Evolutionary conservation across 2,329 filamentous ascomycete species (phyloP).

Genomic region (Cercospora sp.): DNA sequence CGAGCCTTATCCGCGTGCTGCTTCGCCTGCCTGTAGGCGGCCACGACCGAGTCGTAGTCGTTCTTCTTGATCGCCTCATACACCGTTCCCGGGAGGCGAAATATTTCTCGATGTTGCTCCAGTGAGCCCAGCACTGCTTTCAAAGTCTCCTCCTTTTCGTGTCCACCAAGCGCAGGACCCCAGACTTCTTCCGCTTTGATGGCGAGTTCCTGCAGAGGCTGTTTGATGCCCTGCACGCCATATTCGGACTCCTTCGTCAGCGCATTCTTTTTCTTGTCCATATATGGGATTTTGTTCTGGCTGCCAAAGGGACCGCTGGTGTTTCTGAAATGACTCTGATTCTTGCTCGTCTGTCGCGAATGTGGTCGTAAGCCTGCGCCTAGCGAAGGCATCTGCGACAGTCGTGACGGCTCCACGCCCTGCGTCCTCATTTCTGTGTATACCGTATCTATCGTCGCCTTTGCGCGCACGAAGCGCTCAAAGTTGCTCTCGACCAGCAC

Average conservation of each 20-base stretch:
- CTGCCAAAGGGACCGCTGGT: constrained; percentile 41
- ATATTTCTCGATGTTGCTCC: constrained; percentile 75
- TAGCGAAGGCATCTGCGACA: constrained; percentile 23
- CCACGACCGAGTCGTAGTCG: constrained; percentile 84
- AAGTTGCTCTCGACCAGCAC: constrained; percentile 97
- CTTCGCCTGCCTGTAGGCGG: constrained; percentile 82
- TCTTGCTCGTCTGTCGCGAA: constrained; percentile 68
- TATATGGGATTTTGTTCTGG: constrained; percentile 39
- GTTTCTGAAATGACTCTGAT: constrained; percentile 46
- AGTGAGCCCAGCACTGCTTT: constrained; percentile 75
- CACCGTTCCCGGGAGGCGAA: constrained; percentile 76
- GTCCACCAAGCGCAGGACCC: constrained; percentile 88
- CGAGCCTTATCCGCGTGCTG: constrained; percentile 78
- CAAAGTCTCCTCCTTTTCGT: constrained; percentile 85
- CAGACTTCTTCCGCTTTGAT: constrained; percentile 96
- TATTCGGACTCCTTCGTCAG: constrained; percentile 91
- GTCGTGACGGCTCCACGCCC: constrained; percentile 53
- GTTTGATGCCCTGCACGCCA: constrained; percentile 83
- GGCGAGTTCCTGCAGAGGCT: constrained; percentile 81
- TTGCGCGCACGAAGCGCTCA: constrained; percentile 94
- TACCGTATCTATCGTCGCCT: constrained; percentile 97
- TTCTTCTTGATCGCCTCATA: constrained; percentile 84
- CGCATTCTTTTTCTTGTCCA: constrained; percentile 80
- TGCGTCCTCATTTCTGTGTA: constrained; percentile 91
- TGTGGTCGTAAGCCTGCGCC: constrained; percentile 49